Conservation (phyloP, 495 filamentous ascomycete genomes). For the Annulohypoxylon moriforme region DNA sequence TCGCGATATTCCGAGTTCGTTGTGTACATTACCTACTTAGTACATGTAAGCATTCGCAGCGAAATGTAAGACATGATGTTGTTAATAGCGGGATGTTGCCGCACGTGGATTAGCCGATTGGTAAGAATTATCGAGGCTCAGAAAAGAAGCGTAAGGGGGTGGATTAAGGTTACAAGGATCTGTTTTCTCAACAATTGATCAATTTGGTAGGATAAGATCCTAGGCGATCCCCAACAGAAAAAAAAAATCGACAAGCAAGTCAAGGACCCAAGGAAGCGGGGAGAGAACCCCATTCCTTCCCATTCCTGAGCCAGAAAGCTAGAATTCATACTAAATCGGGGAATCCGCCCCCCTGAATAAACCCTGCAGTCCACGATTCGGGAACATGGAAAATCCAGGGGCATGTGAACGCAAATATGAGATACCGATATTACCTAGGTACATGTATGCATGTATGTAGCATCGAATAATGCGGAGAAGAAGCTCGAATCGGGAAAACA, state of each 20-base stretch:
- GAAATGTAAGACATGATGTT: neutral
- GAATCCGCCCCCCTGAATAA: conserved; percentile 22
- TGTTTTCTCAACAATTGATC: conserved; percentile 44
- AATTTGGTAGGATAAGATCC: conserved; percentile 40
- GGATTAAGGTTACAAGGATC: conserved; percentile 34
- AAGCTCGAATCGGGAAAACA: neutral
- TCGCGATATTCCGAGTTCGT: no score
- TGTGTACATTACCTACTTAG: neutral
- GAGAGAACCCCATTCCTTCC: conserved; percentile 30
- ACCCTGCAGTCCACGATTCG: conserved; percentile 29
- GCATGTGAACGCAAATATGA: conserved; percentile 12
- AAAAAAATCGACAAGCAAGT: conserved; percentile 14
- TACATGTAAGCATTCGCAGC: neutral
- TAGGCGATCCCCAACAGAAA: conserved; percentile 43
- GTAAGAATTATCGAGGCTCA: conserved; percentile 23
- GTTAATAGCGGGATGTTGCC: conserved; percentile 1
- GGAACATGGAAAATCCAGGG: conserved; percentile 18
- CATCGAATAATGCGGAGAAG: conserved; percentile 2
- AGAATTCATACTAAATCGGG: conserved; percentile 25
- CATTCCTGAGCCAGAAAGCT: conserved; percentile 3
- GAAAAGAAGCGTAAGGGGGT: neutral
- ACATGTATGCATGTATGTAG: conserved; percentile 6
- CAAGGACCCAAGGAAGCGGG: conserved; percentile 21
- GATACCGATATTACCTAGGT: conserved; percentile 2
- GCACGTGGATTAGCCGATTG: conserved; percentile 39